Evolutionary conservation across 495 filamentous ascomycete species (phyloP), one percentile per base, ranked within the genome.

Genomic region (Astrocystis sublimbata): DNA sequence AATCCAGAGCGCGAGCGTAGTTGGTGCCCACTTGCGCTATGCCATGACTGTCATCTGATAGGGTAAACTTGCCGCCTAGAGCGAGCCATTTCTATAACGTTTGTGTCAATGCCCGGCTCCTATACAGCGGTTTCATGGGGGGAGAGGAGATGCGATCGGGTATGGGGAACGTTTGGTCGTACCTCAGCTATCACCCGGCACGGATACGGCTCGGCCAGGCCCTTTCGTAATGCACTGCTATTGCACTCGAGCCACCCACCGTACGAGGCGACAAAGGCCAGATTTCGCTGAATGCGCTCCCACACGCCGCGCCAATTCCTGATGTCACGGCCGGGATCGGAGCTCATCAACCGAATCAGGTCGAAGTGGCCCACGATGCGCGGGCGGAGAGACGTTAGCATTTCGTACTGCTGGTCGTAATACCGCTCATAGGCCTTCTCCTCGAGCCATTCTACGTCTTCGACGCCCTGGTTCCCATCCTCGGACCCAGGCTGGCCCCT

Each of bases 321-420:
- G 51, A 93, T 78, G 56, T 83, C 83, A 43, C 80, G 70, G 61
- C 86, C 81, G 5, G 86, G 86, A 28, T 89, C 80, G 64, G 86
- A 82, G 65, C 88, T 91, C 70, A 91, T 83, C 64, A 98, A 74
- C 38, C 93, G 77, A 60, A 98, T 91, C 33, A 98, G 78, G 77
- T 98, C 94, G 74, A 97, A 96, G 74, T 98, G 94, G 10, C 92
- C 94, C 17, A 98, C 88, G 15, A 98, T 84, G 9, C 85, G 83
- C 38, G 96, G 96, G 70, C 79, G 80, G 61, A 96, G 68, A n/a
- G 81, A 77, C 43, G 70, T 66, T 38, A 98, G 77, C 92, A 98
- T 94, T 24, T 86, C 86, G 54, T 80, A 83, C 78, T 98, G 93
- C 33, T 84, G 81, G 75, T 97, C 92, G 71, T 93, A 97, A 75